phyloP scores from a whole-genome alignment of 305 asterid species.

The Fraxinus ornus region DNA sequence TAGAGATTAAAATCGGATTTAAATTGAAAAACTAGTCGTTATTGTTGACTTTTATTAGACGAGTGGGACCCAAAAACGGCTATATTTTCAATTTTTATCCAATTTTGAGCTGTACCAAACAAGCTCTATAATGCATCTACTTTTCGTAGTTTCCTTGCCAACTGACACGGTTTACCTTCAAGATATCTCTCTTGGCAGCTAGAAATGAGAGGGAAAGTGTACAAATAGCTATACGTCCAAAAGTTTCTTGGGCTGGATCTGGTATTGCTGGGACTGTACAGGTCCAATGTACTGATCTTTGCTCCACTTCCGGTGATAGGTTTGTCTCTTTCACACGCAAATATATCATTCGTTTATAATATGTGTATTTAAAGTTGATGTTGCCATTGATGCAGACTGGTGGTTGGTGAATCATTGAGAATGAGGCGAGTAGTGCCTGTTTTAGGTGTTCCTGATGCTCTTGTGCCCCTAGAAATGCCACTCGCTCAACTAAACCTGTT shows the following conservation, averaged over 20 bases:
- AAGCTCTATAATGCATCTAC: not conserved
- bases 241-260: slow-evolving; percentile 87
- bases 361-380: slow-evolving; percentile 18
- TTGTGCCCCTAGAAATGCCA: slow-evolving; percentile 90
- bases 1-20: no score
- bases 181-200: slow-evolving; percentile 95
- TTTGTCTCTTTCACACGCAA: slow-evolving; percentile 34
- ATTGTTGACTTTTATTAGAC: no score
- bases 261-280: slow-evolving; percentile 75
- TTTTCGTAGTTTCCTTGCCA: slow-evolving; percentile 23
- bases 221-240: slow-evolving; percentile 91
- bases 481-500: slow-evolving; percentile 58
- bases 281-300: slow-evolving; percentile 74
- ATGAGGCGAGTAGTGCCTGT: slow-evolving; percentile 82
- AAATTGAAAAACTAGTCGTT: no score
- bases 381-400: slow-evolving; percentile 55
- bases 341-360: slow-evolving; percentile 10
- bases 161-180: slow-evolving; percentile 45
- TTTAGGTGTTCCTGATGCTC: slow-evolving; percentile 96
- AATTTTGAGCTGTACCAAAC: no score
- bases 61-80: no score
- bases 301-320: slow-evolving; percentile 92
- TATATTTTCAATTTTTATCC: no score
- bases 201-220: slow-evolving; percentile 97
- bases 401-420: slow-evolving; percentile 76